A percentile compares a stretch with the other conserved stretches of the same genome.
Conservation (phyloP, 345 rosid species). For the Rubroshorea leprosula region DNA sequence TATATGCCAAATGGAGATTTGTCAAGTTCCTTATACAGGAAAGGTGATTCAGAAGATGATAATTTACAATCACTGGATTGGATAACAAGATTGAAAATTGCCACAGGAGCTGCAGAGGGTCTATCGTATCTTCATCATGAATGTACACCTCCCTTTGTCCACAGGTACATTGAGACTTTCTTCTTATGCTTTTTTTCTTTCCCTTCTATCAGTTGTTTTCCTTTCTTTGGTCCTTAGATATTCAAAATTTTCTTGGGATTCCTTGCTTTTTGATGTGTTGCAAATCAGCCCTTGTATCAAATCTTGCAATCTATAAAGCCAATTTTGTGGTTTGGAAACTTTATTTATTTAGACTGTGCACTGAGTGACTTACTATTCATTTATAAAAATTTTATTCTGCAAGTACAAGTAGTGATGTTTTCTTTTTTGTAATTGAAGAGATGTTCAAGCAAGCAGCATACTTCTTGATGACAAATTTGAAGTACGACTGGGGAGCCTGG, state of each 20-base stretch:
- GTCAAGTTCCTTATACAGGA: conserved; percentile 68
- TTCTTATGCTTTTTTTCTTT: conserved; percentile 9
- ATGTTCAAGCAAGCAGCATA: conserved; percentile 99
- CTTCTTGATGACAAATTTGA: conserved; percentile 98
- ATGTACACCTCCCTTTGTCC: conserved; percentile 81
- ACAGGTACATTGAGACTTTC: conserved; percentile 49
- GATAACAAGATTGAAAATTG: conserved; percentile 96
- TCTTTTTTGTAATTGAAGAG: conserved; percentile 45
- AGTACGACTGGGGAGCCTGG: conserved; percentile 90
- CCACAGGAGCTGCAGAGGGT: conserved; percentile 93
- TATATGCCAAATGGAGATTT: conserved; percentile 85
- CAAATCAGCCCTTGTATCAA: neutral
- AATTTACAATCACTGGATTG: conserved; percentile 85
- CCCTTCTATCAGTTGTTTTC: neutral
- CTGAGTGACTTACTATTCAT: neutral
- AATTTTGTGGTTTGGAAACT: neutral
- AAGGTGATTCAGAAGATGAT: conserved; percentile 55
- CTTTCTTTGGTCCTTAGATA: neutral
- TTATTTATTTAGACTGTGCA: neutral
- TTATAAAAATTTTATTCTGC: neutral
- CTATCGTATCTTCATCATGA: conserved; percentile 87
- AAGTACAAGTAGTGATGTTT: conserved; percentile 21
- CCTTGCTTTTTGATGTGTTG: neutral
- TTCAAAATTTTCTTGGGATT: neutral
- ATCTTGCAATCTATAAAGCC: neutral